Evolutionary conservation across 495 filamentous ascomycete species (phyloP).

Genomic region (Stereocaulon alpinum): DNA sequence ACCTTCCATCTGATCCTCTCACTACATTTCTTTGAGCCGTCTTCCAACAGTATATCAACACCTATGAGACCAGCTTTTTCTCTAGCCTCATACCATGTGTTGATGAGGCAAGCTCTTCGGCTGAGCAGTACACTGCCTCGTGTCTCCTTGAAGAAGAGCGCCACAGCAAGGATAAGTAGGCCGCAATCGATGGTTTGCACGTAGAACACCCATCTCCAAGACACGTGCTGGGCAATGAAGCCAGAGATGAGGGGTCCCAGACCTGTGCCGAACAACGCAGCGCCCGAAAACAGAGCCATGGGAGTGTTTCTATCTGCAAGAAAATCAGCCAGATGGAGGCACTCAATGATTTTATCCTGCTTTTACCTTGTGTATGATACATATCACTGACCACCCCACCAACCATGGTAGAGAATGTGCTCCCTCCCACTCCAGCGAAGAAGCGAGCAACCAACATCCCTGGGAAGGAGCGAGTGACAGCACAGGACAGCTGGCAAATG

Average conservation of each 20-base stretch:
- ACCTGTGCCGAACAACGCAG: slow-evolving; percentile 71
- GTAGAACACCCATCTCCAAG: slow-evolving; percentile 89
- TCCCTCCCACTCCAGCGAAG: slow-evolving; percentile 62
- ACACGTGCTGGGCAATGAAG: slow-evolving; percentile 53
- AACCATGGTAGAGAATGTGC: slow-evolving; percentile 85
- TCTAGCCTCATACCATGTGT: slow-evolving; percentile 67
- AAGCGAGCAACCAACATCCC: slow-evolving; percentile 73
- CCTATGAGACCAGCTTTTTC: slow-evolving; percentile 59
- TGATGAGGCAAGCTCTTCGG: slow-evolving; percentile 62
- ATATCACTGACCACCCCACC: slow-evolving; percentile 87
- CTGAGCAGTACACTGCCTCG: slow-evolving; percentile 72
- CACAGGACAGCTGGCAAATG: slow-evolving; percentile 62
- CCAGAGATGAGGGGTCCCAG: slow-evolving; percentile 65
- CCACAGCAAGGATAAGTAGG: slow-evolving; percentile 50
- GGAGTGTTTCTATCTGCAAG: slow-evolving; percentile 59
- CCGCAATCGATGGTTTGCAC: slow-evolving; percentile 65
- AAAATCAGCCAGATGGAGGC: background rate
- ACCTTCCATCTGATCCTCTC: slow-evolving; percentile 76
- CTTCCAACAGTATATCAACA: slow-evolving; percentile 36
- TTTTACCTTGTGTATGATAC: slow-evolving; percentile 52
- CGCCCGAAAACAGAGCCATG: slow-evolving; percentile 77
- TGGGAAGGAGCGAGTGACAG: slow-evolving; percentile 56
- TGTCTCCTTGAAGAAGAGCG: slow-evolving; percentile 69
- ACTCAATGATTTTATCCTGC: background rate
- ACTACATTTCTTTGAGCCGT: slow-evolving; percentile 28